phyloP scores from a whole-genome alignment of 441 rosid species.

The Theobroma grandiflorum region DNA sequence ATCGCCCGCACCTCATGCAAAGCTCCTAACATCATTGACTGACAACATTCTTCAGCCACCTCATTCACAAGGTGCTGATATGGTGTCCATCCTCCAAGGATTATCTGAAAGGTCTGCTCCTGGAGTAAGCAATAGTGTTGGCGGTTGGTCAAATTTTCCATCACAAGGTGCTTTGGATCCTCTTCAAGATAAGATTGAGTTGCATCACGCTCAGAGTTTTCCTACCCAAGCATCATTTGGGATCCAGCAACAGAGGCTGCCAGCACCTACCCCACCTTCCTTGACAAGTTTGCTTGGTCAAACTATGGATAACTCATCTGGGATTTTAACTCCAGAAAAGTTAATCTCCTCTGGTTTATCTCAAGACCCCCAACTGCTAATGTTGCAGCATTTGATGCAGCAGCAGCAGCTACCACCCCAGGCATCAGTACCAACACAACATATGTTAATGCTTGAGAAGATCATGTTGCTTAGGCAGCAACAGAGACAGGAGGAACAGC shows the following conservation, averaged over 20 bases:
- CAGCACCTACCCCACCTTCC: slow-evolving; percentile 50
- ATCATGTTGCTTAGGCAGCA: slow-evolving; percentile 82
- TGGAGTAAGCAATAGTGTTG: slow-evolving; percentile 55
- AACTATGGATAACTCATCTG: slow-evolving; percentile 59
- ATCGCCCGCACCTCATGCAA: slow-evolving; percentile 46
- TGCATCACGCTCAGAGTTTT: slow-evolving; percentile 61
- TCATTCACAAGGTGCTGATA: slow-evolving; percentile 76
- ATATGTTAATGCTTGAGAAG: slow-evolving; percentile 74
- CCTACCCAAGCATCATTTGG: slow-evolving; percentile 69
- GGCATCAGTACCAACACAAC: slow-evolving; percentile 68
- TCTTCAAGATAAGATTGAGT: slow-evolving; percentile 63
- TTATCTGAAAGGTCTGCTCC: slow-evolving; percentile 65
- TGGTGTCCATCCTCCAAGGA: slow-evolving; percentile 80
- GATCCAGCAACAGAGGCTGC: slow-evolving; percentile 73
- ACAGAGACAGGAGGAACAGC: slow-evolving; percentile 85
- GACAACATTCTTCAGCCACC: slow-evolving; percentile 56
- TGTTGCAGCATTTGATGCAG: slow-evolving; percentile 79
- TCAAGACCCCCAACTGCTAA: slow-evolving; percentile 76
- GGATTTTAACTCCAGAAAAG: slow-evolving; percentile 57
- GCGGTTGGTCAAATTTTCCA: slow-evolving; percentile 73
- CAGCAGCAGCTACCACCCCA: slow-evolving; percentile 79
- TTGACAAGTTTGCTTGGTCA: slow-evolving; percentile 73
- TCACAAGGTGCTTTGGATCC: slow-evolving; percentile 62
- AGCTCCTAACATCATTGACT: slow-evolving; percentile 40
- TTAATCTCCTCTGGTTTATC: slow-evolving; percentile 58